Percentiles rank a stretch among this genome's conserved stretches.
These are phyloP conservation scores for Myxozyma vanderwaltii DNA, from an alignment of 805 yeast species.

Conservation along the genomic window DNA sequence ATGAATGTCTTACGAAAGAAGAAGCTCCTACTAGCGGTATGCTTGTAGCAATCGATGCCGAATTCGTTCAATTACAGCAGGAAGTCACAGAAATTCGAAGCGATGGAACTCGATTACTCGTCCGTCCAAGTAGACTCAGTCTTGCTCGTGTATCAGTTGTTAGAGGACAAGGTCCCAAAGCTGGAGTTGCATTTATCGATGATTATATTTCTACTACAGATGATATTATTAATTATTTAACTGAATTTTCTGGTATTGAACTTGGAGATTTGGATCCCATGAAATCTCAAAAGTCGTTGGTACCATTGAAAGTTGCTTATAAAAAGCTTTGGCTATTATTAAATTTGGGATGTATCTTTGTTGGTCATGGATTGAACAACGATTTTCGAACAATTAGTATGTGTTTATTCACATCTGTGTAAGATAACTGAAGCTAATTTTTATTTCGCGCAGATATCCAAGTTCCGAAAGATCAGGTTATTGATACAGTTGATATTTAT, in stretches of 20 bases:
- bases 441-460: conserved; percentile 54
- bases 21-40: conserved; percentile 78
- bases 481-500: conserved; percentile 84
- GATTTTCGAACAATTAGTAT: conserved; percentile 85
- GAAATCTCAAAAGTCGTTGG: conserved; percentile 66
- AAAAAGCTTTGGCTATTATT: conserved; percentile 86
- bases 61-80: conserved; percentile 79
- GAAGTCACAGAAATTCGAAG: conserved; percentile 78
- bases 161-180: conserved; percentile 60
- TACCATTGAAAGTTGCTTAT: conserved; percentile 71
- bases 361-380: conserved; percentile 90
- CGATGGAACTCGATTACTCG: conserved; percentile 66
- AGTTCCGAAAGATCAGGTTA: conserved; percentile 80
- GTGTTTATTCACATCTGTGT: background rate
- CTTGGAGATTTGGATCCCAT: conserved; percentile 83
- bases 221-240: conserved; percentile 76
- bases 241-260: conserved; percentile 91
- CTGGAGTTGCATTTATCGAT: conserved; percentile 83
- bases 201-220: conserved; percentile 81
- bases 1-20: conserved; percentile 61
- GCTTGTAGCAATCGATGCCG: conserved; percentile 93
- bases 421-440: background rate
- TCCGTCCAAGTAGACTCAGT: conserved; percentile 73
- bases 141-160: conserved; percentile 88
- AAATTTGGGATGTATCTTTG: conserved; percentile 86